A percentile compares a stretch with the other conserved stretches of the same genome.
phyloP scores from a whole-genome alignment of 495 filamentous ascomycete species.

The Venustampulla echinocandica region DNA sequence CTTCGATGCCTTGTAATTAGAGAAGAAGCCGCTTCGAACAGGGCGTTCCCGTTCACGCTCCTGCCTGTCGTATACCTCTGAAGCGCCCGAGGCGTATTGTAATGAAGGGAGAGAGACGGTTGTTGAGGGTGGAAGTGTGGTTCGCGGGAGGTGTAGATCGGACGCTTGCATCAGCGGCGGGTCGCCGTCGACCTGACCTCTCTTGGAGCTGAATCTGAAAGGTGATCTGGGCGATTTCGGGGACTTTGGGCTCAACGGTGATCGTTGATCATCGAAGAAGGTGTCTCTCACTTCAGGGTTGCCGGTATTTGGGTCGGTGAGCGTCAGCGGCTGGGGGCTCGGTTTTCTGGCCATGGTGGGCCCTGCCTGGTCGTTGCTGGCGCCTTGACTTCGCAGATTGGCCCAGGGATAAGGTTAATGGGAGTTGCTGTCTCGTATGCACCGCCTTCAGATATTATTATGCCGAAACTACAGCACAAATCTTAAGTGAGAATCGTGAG shows the following conservation, averaged over 20 bases:
- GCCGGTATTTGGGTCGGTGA: conserved; percentile 31
- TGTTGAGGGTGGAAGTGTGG: conserved; percentile 9
- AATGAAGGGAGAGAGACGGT: conserved; percentile 10
- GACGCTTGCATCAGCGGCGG: conserved; percentile 7
- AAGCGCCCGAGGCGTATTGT: conserved; percentile 1
- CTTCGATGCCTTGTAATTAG: conserved; percentile 24
- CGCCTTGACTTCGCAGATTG: conserved; percentile 11
- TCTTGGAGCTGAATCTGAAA: conserved; percentile 34
- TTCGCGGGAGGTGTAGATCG: conserved; percentile 2
- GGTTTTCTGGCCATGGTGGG: conserved; percentile 43
- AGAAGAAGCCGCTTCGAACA: conserved; percentile 19
- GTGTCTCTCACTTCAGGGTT: conserved; percentile 6
- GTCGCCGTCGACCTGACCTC: conserved; percentile 4
- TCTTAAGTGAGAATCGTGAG: conserved; percentile 4
- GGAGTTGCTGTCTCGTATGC: conserved; percentile 12
- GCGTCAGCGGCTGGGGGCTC: conserved; percentile 43
- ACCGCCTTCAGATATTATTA: conserved; percentile 15
- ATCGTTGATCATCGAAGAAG: conserved; percentile 4
- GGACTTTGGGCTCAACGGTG: conserved; percentile 31
- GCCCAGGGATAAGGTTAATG: conserved; percentile 4
- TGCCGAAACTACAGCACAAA: conserved; percentile 13
- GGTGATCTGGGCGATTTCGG: conserved; percentile 46
- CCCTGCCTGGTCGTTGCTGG: conserved; percentile 11
- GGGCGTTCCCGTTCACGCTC: conserved; percentile 9
- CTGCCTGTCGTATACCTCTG: conserved; percentile 1